phyloP scores from a whole-genome alignment of 495 filamentous ascomycete genomes.

The Cenococcum geophilum region DNA sequence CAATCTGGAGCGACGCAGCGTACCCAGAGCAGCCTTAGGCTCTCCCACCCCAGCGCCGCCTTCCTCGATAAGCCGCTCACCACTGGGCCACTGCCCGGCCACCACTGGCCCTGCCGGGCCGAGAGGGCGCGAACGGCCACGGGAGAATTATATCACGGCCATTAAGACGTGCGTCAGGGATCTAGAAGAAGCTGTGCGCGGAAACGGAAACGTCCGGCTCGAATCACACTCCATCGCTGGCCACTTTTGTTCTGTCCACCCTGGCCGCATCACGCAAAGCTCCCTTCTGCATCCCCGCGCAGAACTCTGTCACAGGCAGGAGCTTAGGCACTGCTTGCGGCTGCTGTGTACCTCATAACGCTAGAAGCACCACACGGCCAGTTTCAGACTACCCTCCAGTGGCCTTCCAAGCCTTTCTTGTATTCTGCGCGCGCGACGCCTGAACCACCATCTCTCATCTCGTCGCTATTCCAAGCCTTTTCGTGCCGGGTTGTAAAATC shows the following conservation, averaged over 20 bases:
- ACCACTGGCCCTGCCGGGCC: no score
- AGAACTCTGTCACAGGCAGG: constrained; percentile 25
- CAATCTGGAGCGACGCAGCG: constrained; percentile 16
- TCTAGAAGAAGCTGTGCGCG: constrained; percentile 9
- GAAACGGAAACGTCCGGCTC: constrained; percentile 29
- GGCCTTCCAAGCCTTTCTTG: constrained; percentile 4
- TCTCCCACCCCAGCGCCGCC: constrained; percentile 6
- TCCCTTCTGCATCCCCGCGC: constrained; percentile 4
- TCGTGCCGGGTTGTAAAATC: constrained; percentile 21
- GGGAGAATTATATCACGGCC: constrained; percentile 6
- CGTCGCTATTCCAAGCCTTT: constrained; percentile 6
- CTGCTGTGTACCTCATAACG: constrained; percentile 27
- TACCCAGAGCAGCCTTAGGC: constrained; percentile 9
- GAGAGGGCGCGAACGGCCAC: background rate
- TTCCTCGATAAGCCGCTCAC: background rate
- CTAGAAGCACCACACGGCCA: constrained; percentile 14
- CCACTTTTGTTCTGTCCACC: background rate
- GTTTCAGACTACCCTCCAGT: constrained; percentile 24
- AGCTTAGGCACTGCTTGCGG: constrained; percentile 18
- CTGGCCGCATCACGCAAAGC: constrained; percentile 5
- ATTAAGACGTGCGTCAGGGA: constrained; percentile 19
- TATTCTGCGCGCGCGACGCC: no score
- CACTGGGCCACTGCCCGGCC: background rate
- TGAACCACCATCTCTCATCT: constrained; percentile 12
- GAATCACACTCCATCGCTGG: constrained; percentile 9